phyloP scores from a whole-genome alignment of 1,284 basidiomycete genomes.

The Taiwanofungus camphoratus region DNA sequence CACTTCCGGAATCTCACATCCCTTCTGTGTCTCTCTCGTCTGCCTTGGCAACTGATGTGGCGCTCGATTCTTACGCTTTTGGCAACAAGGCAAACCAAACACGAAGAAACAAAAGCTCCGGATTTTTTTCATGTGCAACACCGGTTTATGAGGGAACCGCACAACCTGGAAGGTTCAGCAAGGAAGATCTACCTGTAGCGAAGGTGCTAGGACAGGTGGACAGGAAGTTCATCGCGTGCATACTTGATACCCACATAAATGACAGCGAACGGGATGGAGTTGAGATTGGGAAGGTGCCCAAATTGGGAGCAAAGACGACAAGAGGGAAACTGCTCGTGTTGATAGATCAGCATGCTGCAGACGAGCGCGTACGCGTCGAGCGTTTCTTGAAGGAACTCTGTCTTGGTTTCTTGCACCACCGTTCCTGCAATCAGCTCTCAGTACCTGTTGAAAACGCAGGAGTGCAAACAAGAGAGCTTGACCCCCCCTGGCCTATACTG shows the following conservation, averaged over 20 bases:
- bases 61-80: background rate
- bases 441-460: slow-evolving; percentile 9
- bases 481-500: slow-evolving; percentile 51
- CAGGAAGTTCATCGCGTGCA: slow-evolving; percentile 81
- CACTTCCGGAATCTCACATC: slow-evolving; percentile 40
- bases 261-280: slow-evolving; percentile 12
- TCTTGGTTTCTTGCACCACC: slow-evolving; percentile 40
- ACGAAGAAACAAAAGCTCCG: background rate
- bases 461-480: slow-evolving; percentile 37
- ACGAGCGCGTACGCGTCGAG: slow-evolving; percentile 89
- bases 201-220: slow-evolving; percentile 80
- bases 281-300: background rate
- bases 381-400: slow-evolving; percentile 70
- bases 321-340: slow-evolving; percentile 56
- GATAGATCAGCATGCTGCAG: slow-evolving; percentile 94
- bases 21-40: slow-evolving; percentile 31
- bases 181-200: slow-evolving; percentile 47
- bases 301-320: too few relatives aligned
- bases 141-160: slow-evolving; percentile 1
- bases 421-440: too few relatives aligned
- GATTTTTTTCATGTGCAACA: background rate
- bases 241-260: slow-evolving; percentile 26
- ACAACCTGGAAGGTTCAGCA: slow-evolving; percentile 37
- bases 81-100: too few relatives aligned
- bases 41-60: slow-evolving; percentile 5